Evolutionary conservation across 2,329 filamentous ascomycete genomes (phyloP), one percentile per base, ranked within the genome.

Genomic region (Xylaria sp.): DNA sequence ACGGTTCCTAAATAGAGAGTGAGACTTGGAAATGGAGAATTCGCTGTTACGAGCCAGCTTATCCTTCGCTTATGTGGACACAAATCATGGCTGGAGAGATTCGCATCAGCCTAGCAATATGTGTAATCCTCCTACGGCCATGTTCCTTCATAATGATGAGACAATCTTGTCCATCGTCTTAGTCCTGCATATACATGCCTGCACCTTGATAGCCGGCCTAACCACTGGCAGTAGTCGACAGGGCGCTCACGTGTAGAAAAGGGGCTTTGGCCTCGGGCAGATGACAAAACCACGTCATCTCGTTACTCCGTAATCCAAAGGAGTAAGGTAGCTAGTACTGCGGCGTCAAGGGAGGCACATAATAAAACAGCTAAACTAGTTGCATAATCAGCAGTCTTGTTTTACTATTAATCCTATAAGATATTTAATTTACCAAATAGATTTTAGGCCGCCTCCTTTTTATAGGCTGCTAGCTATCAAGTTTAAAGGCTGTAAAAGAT

Each of bases 351-450:
- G 12, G 11, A 54, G 6, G 23, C 37, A 17, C 25, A 4, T 54
- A 54, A 33, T 45, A 35, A 23, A 43, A 54, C 25, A 54, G 38
- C 51, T 54, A 35, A 54, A 43, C 45, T 54, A 54, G 38, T 54
- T 45, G 17, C 21, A 11, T 43, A 4, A 43, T 54, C 8, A 54
- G 38, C 17, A 45, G 51, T 23, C 45, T 35, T 3, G n/a, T 43
- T 17, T 43, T 45, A 45, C 28, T 4, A 54, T 31, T 23, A 15
- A 54, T 19, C 6, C 6, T 54, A 28, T 54, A 43, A 9, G 6
- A 45, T 12, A 54, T 14, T 54, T n/a, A 19, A 28, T 40, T 19
- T 19, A 40, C 11, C 12, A 46, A 46, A 23, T 28, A 4, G 19
- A 46, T 46, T 46, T 46, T 25, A 2, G 43, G 43, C 21, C n/a